Conservation (phyloP, 768 basidiomycete genomes). For the Lactifluus rugatus region DNA sequence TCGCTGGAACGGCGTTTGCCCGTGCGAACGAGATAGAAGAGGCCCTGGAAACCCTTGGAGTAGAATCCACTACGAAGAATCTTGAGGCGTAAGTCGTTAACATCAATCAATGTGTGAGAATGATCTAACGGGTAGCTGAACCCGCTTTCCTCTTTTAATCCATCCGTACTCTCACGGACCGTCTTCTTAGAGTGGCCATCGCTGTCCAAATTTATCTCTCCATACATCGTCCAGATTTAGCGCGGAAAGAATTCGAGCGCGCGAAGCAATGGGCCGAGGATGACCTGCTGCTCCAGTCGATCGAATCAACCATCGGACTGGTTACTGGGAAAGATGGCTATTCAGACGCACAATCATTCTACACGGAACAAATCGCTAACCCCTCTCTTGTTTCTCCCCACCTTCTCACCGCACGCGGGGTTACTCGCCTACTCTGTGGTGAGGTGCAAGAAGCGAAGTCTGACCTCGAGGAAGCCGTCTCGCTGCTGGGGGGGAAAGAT, state of each 20-base stretch:
- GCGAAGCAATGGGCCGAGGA: conserved; percentile 86
- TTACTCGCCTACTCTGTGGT: conserved; percentile 67
- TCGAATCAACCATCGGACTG: conserved; percentile 75
- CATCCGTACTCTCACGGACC: conserved; percentile 1
- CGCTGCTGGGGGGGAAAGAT: conserved; percentile 38
- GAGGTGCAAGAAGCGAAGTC: conserved; percentile 70
- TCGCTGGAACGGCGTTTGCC: conserved; percentile 83
- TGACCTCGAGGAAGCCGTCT: conserved; percentile 66
- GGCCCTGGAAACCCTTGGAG: conserved; percentile 79
- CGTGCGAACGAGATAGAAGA: conserved; percentile 83
- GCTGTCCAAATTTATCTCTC: conserved; percentile 83
- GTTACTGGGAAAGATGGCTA: conserved; percentile 67
- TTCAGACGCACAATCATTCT: conserved; percentile 47
- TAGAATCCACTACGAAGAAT: conserved; percentile 55
- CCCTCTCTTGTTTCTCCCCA: conserved; percentile 67
- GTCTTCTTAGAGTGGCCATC: conserved; percentile 56
- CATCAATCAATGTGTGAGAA: conserved; percentile 8
- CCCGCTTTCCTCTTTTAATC: background rate
- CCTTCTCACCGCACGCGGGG: conserved; percentile 68
- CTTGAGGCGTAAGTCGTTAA: conserved; percentile 69
- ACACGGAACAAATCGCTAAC: conserved; percentile 75
- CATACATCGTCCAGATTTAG: conserved; percentile 80
- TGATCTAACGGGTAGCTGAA: conserved; percentile 2
- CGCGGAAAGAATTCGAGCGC: conserved; percentile 74
- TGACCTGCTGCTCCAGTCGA: conserved; percentile 78